Base-by-base conservation (phyloP, 2,329 filamentous ascomycete genomes). In the Colletotrichum sp. region DNA sequence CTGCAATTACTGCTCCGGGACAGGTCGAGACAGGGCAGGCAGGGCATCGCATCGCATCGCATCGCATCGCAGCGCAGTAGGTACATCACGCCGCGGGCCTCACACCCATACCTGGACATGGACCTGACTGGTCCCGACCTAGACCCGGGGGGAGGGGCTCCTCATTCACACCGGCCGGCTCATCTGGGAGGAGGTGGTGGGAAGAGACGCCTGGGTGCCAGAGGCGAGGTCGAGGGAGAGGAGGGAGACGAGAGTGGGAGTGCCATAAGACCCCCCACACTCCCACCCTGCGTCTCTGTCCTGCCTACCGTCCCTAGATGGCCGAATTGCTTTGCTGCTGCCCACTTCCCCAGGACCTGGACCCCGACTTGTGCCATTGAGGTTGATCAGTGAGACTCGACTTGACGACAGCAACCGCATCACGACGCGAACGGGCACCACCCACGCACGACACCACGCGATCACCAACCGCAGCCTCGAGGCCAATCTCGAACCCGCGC, bases 221-320 rank as follows among this genome's bases (percentile, higher is more conserved):
- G 38, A 69, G 34, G n/a, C 21, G 36, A 28, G 36, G 52, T 18
- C 30, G 36, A 55, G 55, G 34, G 52, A 24, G 21, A 58, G 24
- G 52, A 48, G 67, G n/a, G 32, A 65, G 67, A 52, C n/a, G 43
- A 52, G 43, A 52, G 38, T 34, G 38, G 67, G 68, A 71, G 72
- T 60, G 68, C 60, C 72, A 75, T 73, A 75, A 75, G 73, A 73
- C 73, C 70, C 73, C 70, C 70, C 73, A 72, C 70, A 68, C 43
- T 66, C 62, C 55, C 38, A 72, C 69, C 55, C 68, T 38, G 66
- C 30, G 55, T 55, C 56, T 36, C 56, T 67, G 12, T 56, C 62
- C 34, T 55, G 16, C 24, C 24, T 21, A 52, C 52, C 28, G 16
- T 16, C 48, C 61, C 30, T 52, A 36, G 71, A 58, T 55, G 66